phyloP scores from a whole-genome alignment of 2,329 filamentous ascomycete species.

The Hymenoscyphus fructigenus region DNA sequence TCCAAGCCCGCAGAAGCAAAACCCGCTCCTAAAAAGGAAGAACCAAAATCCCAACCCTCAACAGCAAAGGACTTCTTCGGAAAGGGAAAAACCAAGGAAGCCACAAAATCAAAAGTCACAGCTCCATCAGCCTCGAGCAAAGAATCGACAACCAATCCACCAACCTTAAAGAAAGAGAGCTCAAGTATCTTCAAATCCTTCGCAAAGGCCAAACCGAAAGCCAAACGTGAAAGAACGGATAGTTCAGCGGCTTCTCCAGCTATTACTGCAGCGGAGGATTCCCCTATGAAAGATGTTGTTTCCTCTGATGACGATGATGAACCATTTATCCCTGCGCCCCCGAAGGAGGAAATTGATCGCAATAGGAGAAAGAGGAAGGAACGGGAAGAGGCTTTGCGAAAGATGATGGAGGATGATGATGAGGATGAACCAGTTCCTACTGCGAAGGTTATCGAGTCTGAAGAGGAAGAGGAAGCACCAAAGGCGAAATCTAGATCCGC shows the following conservation, averaged over 20 bases:
- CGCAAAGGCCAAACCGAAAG: constrained; percentile 65
- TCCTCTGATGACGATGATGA: constrained; percentile 53
- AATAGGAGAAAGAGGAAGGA: constrained; percentile 53
- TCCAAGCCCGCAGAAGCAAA: no score
- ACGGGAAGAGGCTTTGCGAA: constrained; percentile 62
- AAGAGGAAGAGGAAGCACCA: constrained; percentile 41
- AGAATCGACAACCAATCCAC: constrained; percentile 31
- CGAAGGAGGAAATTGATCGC: constrained; percentile 34
- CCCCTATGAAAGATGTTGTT: constrained; percentile 50
- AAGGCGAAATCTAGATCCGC: constrained; percentile 35
- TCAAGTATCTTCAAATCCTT: constrained; percentile 77
- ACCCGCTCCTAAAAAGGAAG: constrained; percentile 18
- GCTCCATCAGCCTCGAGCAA: constrained; percentile 24
- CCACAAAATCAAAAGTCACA: constrained; percentile 21
- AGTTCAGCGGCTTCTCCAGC: constrained; percentile 38
- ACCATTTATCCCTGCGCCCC: constrained; percentile 46
- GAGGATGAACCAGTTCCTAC: constrained; percentile 40
- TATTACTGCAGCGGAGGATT: constrained; percentile 47
- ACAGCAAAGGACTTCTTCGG: constrained; percentile 39
- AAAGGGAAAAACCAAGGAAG: constrained; percentile 35
- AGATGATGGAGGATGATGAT: constrained; percentile 77
- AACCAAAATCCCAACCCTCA: constrained; percentile 30
- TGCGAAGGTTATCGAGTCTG: constrained; percentile 53
- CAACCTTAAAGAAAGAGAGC: constrained; percentile 55
- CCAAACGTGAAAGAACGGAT: constrained; percentile 43